These are phyloP conservation scores for Rhodotorula glutinis DNA, from an alignment of 1,284 basidiomycete species.

Conservation along the genomic window DNA sequence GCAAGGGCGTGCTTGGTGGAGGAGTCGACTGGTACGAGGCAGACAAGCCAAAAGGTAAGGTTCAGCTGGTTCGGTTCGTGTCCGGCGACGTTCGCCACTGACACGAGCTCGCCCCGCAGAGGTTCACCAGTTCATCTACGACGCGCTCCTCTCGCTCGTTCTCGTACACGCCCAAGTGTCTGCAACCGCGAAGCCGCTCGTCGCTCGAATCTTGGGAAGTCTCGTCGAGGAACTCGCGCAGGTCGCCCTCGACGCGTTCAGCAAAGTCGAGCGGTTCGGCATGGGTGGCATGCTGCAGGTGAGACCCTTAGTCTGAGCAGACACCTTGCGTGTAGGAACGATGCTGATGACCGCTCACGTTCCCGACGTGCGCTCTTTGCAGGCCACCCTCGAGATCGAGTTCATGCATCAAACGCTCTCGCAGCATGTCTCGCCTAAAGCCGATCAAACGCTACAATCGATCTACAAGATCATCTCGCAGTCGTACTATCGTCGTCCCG, in stretches of 20 bases:
- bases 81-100: not conserved
- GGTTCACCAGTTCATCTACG: conserved; percentile 91
- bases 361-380: conserved; percentile 1
- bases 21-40: conserved; percentile 83
- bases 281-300: conserved; percentile 98
- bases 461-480: conserved; percentile 93
- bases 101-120: conserved; percentile 55
- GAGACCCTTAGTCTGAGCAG: too few species aligned
- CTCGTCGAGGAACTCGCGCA: conserved; percentile 79
- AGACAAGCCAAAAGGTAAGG: conserved; percentile 42
- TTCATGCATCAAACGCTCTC: conserved; percentile 95
- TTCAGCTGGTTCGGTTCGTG: not conserved
- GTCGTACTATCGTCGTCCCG: conserved; percentile 70
- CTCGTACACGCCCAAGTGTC: conserved; percentile 88
- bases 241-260: conserved; percentile 78
- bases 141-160: conserved; percentile 81
- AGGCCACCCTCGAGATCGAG: conserved; percentile 98
- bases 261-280: conserved; percentile 80
- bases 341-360: too few species aligned
- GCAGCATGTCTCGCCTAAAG: conserved; percentile 75
- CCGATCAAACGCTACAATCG: conserved; percentile 77
- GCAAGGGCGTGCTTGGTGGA: conserved; percentile 71
- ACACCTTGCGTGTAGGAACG: too few species aligned
- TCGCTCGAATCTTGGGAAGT: conserved; percentile 74
- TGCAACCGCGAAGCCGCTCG: conserved; percentile 69